Evolutionary conservation across 306 rosid genomes (phyloP).

Genomic region (Canavalia ensiformis): DNA sequence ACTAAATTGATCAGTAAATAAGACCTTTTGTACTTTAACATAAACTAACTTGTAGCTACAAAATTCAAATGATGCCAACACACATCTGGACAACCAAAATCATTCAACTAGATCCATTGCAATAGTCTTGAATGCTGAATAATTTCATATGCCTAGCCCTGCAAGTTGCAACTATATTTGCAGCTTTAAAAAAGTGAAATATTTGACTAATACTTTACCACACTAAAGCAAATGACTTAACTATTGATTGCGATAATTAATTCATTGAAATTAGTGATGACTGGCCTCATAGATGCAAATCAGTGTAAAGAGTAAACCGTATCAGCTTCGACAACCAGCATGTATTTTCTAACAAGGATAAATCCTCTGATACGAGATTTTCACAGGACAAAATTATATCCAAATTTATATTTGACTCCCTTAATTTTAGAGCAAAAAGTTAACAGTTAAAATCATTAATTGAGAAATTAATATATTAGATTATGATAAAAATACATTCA

Average conservation of each 20-base stretch:
- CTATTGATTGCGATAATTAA: not conserved
- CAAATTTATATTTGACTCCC: not conserved
- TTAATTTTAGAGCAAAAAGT: not conserved
- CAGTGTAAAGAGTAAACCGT: slow-evolving; percentile 20
- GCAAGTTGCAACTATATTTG: slow-evolving; percentile 3
- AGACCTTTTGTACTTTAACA: not conserved
- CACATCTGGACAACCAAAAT: slow-evolving; percentile 22
- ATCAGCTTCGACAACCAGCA: not conserved
- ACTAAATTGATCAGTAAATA: not conserved
- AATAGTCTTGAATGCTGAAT: not conserved
- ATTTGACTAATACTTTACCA: not conserved
- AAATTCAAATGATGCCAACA: slow-evolving; percentile 16
- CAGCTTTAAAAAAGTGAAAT: not conserved
- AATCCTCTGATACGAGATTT: not conserved
- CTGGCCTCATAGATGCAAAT: slow-evolving; percentile 10
- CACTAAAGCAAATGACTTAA: slow-evolving; percentile 22
- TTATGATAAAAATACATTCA: not conserved
- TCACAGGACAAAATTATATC: not conserved
- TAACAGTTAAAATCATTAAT: not conserved
- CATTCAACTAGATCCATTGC: slow-evolving; percentile 34
- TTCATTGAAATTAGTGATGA: not conserved
- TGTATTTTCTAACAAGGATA: not conserved
- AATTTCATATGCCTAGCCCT: slow-evolving; percentile 15
- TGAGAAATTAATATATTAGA: not conserved
- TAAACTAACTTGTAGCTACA: slow-evolving; percentile 25